Evolutionary conservation across 495 filamentous ascomycete genomes (phyloP).

Genomic region (Penicillium chermesinum): DNA sequence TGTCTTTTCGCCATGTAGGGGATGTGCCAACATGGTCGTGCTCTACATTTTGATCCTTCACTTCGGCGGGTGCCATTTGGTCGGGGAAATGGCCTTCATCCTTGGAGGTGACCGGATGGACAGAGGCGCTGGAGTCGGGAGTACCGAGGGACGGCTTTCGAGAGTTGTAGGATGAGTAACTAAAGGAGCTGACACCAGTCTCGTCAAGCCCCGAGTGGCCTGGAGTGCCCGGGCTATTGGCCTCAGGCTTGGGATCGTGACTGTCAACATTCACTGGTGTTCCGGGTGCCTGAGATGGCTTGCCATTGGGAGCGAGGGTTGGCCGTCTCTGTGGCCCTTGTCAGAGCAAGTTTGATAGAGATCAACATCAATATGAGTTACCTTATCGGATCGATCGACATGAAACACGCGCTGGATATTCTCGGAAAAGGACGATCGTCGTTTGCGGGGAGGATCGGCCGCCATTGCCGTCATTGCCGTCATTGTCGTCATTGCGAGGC

Average conservation of each 20-base stretch:
- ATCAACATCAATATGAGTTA: no score
- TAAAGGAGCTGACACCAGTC: slow-evolving; percentile 13
- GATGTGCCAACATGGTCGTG: slow-evolving; percentile 13
- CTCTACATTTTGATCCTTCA: not conserved
- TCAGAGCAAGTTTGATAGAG: slow-evolving; percentile 13
- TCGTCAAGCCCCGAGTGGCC: slow-evolving; percentile 10
- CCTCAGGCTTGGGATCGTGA: slow-evolving; percentile 4
- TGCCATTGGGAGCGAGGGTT: slow-evolving; percentile 1
- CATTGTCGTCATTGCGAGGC: slow-evolving; percentile 5
- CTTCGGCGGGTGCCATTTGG: slow-evolving; percentile 1
- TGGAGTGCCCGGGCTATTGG: slow-evolving; percentile 3
- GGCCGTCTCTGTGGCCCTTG: slow-evolving; percentile 17
- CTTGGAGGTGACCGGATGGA: slow-evolving; percentile 2
- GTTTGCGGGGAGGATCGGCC: slow-evolving; percentile 17
- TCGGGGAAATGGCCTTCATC: slow-evolving; percentile 5
- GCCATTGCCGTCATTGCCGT: slow-evolving; percentile 13
- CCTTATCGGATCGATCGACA: slow-evolving; percentile 24
- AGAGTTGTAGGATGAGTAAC: slow-evolving; percentile 15
- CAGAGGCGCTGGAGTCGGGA: slow-evolving; percentile 17
- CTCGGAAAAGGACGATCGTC: slow-evolving; percentile 33
- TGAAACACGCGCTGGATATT: slow-evolving; percentile 33
- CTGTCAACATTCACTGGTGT: not conserved
- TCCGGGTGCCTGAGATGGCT: not conserved
- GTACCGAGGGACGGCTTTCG: slow-evolving; percentile 15
- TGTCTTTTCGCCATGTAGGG: slow-evolving; percentile 16